These are phyloP conservation scores for Sisymbrium irio DNA, from an alignment of 345 rosid genomes.

Conservation along the genomic window DNA sequence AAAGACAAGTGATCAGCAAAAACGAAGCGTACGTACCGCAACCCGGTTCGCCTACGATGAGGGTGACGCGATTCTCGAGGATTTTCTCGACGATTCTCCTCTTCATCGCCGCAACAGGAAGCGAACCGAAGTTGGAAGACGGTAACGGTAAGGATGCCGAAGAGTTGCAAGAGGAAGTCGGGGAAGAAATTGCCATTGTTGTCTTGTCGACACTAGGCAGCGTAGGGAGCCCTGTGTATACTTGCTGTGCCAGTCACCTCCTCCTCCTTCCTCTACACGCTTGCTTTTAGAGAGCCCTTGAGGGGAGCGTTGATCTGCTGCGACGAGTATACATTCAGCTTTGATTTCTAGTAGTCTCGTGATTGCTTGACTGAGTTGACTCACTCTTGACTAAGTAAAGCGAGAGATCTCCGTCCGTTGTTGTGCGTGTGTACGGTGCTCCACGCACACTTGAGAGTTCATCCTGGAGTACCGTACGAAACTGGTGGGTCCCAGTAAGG, in stretches of 20 bases:
- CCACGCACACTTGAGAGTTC: slow-evolving; percentile 10
- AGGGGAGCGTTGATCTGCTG: slow-evolving; percentile 1
- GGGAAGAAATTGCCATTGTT: slow-evolving; percentile 50
- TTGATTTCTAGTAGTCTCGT: no score
- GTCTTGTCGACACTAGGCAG: background rate
- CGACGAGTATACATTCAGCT: background rate
- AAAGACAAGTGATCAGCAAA: no score
- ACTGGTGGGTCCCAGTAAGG: background rate
- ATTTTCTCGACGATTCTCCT: slow-evolving; percentile 76
- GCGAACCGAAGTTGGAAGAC: slow-evolving; percentile 51
- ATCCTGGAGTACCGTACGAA: background rate
- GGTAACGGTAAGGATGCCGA: slow-evolving; percentile 43
- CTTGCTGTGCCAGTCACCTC: slow-evolving; percentile 7
- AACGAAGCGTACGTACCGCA: slow-evolving; percentile 60
- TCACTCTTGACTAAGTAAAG: background rate
- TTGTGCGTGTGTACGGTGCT: slow-evolving; percentile 5
- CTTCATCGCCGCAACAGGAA: slow-evolving; percentile 65
- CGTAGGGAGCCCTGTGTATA: background rate
- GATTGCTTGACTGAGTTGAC: background rate
- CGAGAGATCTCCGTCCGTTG: background rate
- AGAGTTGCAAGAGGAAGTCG: slow-evolving; percentile 51
- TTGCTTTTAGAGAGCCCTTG: background rate
- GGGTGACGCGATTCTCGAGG: slow-evolving; percentile 88
- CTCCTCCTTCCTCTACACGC: background rate
- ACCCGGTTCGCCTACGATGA: slow-evolving; percentile 91